A percentile compares a stretch with the other conserved stretches of the same genome.
Evolutionary conservation across 225 moss, liverwort and hornwort species (phyloP).

Genomic region (Asterella californica): DNA sequence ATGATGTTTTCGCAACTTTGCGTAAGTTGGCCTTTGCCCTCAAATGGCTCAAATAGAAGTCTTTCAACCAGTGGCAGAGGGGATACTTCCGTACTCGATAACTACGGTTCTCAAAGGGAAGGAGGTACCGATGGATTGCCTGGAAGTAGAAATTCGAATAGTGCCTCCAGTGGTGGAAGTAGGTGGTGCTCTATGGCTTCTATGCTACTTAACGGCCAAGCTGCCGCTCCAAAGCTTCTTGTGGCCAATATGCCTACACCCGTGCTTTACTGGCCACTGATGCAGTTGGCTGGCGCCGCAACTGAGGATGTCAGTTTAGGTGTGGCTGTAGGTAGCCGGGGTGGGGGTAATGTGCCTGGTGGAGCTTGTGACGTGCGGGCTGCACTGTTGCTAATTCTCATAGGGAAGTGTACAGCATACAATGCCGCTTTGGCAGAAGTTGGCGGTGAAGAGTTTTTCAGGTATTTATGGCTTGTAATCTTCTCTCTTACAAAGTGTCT

Average conservation of each 20-base stretch:
- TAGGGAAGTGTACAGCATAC: conserved; percentile 93
- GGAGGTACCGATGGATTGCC: conserved; percentile 31
- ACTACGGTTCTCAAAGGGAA: conserved; percentile 44
- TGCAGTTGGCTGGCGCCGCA: conserved; percentile 92
- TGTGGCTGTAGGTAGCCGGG: conserved; percentile 92
- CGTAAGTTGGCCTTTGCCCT: conserved; percentile 73
- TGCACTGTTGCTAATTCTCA: conserved; percentile 81
- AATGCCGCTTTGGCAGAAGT: conserved; percentile 96
- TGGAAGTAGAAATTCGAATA: conserved; percentile 47
- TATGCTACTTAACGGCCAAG: conserved; percentile 89
- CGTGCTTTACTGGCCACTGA: conserved; percentile 95
- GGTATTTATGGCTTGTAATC: conserved; percentile 37
- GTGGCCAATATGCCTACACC: conserved; percentile 98
- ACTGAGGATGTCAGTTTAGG: conserved; percentile 89
- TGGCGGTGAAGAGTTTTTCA: conserved; percentile 99
- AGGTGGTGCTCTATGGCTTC: conserved; percentile 67
- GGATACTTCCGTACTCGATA: conserved; percentile 43
- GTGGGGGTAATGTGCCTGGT: conserved; percentile 88
- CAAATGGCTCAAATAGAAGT: conserved; percentile 29
- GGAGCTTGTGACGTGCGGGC: conserved; percentile 93
- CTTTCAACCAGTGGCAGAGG: conserved; percentile 42
- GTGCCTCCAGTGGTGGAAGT: conserved; percentile 28
- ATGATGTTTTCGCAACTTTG: conserved; percentile 99
- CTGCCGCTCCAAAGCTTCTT: conserved; percentile 83
- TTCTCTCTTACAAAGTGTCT: neutral